phyloP scores from a whole-genome alignment of 108 stramenopile species.

The Fragilaria radians region DNA sequence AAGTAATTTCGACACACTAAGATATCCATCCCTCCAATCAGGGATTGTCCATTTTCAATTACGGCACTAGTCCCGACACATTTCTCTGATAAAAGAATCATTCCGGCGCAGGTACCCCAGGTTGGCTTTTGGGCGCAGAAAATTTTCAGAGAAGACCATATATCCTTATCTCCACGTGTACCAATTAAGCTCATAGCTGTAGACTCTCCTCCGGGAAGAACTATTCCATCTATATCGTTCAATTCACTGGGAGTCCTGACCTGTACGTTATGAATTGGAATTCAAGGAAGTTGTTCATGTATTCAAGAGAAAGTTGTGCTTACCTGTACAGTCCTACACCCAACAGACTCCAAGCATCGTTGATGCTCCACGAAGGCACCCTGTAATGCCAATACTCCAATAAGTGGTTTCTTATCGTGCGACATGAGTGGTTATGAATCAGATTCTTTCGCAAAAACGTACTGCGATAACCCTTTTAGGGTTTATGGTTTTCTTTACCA shows the following conservation, averaged over 20 bases:
- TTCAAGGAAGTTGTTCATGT: not conserved
- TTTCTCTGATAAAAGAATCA: slow-evolving; percentile 93
- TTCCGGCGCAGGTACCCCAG: slow-evolving; percentile 99
- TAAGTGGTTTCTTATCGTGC: slow-evolving; percentile 33
- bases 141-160: slow-evolving; percentile 68
- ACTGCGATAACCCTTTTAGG: not conserved
- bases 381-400: slow-evolving; percentile 91
- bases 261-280: slow-evolving; percentile 23
- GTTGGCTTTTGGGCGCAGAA: slow-evolving; percentile 78
- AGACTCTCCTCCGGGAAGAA: slow-evolving; percentile 98
- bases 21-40: slow-evolving; percentile 94
- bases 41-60: slow-evolving; percentile 88
- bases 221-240: slow-evolving; percentile 77
- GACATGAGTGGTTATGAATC: not conserved
- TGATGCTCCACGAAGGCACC: slow-evolving; percentile 97
- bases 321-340: slow-evolving; percentile 47
- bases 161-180: slow-evolving; percentile 20
- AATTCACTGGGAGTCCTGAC: slow-evolving; percentile 82
- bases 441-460: not conserved
- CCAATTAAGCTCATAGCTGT: slow-evolving; percentile 97
- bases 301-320: slow-evolving; percentile 1
- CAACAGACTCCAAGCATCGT: slow-evolving; percentile 57
- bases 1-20: slow-evolving; percentile 97
- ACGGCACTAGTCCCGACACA: slow-evolving; percentile 85
- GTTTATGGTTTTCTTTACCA: too few species aligned